Percentiles rank a stretch among this genome's conserved stretches.
Evolutionary conservation across 1,139 yeast species (phyloP).

Genomic region (Kodamaea alishanica): DNA sequence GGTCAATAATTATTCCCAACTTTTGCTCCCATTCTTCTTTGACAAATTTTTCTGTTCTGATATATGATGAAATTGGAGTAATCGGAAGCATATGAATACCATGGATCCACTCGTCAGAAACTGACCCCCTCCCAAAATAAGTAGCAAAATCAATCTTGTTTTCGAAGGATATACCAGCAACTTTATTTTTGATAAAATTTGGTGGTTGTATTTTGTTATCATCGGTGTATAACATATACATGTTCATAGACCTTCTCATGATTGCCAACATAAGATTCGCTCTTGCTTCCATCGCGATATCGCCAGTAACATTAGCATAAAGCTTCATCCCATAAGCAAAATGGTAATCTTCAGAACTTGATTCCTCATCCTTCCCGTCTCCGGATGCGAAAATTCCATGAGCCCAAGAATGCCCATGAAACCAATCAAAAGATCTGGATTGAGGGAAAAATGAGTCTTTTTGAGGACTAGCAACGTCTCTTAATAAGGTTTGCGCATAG

Average conservation of each 20-base stretch:
- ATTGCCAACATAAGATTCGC: conserved; percentile 42
- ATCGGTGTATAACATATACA: conserved; percentile 41
- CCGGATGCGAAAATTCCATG: conserved; percentile 45
- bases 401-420: conserved; percentile 47
- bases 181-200: conserved; percentile 37
- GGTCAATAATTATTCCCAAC: conserved; percentile 28
- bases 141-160: conserved; percentile 45
- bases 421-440: conserved; percentile 44
- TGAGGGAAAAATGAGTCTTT: conserved; percentile 38
- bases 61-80: conserved; percentile 41
- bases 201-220: conserved; percentile 40
- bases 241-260: conserved; percentile 40
- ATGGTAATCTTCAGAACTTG: conserved; percentile 46
- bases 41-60: conserved; percentile 34
- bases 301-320: conserved; percentile 33
- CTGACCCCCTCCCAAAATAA: conserved; percentile 42
- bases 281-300: conserved; percentile 34
- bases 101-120: conserved; percentile 45
- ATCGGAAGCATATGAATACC: conserved; percentile 49
- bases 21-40: conserved; percentile 44
- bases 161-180: conserved; percentile 45
- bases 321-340: conserved; percentile 44
- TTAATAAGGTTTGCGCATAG: conserved; percentile 33
- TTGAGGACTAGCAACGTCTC: conserved; percentile 44
- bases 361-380: conserved; percentile 48